phyloP scores from a whole-genome alignment of 2,329 filamentous ascomycete species.

The Aspergillus uvarum region DNA sequence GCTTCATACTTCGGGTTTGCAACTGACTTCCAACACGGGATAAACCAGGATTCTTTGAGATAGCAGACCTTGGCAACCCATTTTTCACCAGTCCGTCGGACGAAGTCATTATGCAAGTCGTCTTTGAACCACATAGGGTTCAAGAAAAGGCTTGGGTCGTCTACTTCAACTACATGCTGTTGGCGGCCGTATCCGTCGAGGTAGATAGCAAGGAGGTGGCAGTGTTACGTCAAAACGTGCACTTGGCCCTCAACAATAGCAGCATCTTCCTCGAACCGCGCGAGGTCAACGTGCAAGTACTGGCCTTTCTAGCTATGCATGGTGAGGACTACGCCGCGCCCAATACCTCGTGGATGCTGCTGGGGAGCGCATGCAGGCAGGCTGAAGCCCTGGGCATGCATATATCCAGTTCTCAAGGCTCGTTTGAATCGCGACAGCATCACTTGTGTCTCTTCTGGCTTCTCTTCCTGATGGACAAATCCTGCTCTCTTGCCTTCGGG shows the following conservation, averaged over 20 bases:
- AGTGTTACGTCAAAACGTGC: slow-evolving; percentile 6
- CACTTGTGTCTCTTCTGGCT: slow-evolving; percentile 18
- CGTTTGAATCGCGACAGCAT: not conserved
- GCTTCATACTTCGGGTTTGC: no score
- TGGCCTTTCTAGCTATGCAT: slow-evolving; percentile 14
- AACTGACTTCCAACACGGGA: no score
- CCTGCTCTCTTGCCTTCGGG: slow-evolving; percentile 19
- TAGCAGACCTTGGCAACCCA: not conserved
- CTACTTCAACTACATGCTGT: slow-evolving; percentile 16
- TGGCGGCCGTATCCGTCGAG: slow-evolving; percentile 1
- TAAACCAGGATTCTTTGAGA: not conserved
- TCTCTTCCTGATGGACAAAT: slow-evolving; percentile 17
- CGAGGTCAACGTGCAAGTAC: slow-evolving; percentile 12
- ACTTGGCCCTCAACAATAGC: slow-evolving; percentile 16
- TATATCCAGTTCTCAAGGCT: not conserved
- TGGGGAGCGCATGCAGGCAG: slow-evolving; percentile 18
- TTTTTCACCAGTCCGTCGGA: not conserved
- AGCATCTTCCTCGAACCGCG: slow-evolving; percentile 17
- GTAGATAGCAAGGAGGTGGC: not conserved
- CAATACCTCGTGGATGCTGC: slow-evolving; percentile 18
- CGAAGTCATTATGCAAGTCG: slow-evolving; percentile 6
- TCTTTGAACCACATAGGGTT: slow-evolving; percentile 17
- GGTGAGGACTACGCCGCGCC: slow-evolving; percentile 19
- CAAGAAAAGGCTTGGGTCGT: slow-evolving; percentile 17
- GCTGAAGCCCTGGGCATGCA: slow-evolving; percentile 17